Evolutionary conservation across 495 filamentous ascomycete species (phyloP), one percentile per base, ranked within the genome.

Genomic region (Extremus antarcticus): DNA sequence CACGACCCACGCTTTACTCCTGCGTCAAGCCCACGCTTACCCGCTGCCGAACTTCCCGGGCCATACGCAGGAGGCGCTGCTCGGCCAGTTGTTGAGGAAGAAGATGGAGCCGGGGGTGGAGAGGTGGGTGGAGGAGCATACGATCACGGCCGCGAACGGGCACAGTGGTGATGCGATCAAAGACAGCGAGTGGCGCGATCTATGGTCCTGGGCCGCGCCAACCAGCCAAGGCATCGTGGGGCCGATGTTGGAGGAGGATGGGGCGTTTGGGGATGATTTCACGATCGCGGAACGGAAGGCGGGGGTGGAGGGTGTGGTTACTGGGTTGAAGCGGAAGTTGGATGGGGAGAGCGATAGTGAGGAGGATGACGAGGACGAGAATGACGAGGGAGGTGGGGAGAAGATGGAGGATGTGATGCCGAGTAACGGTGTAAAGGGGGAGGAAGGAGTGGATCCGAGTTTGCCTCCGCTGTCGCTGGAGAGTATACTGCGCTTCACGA

Each of bases 91-190:
- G 0, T 70, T 92, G 20, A 81, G 88, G 19, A 92, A 91, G 69
- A 91, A 90, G 66, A 77, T 86, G 20, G 86, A 90, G 50, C 85
- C 87, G 2, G 73, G 77, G 2, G 80, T 88, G 23, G 85, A 88
- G 57, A 78, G 78, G 25, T 85, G 81, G 76, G 81, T 91, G 15
- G 79, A 79, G 9, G 74, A 82, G 40, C 83, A 82, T 8, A 51
- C 77, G 78, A 53, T 76, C 78, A 3, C 65, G 63, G 8, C 56
- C 41, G 15, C 59, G 0, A 35, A 17, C 22, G n/a, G 25, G 11
- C 13, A 57, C 29, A 17, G 25, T 3, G 43, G 11, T n/a, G 22
- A 25, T 8, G 51, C 25, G 47, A 39, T 65, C 11, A 49, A 35
- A 1, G 51, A 43, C 17, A 43, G 50, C 8, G 54, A 63, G n/a